Base-by-base conservation (phyloP, 139 green algal species). In the Desmodesmus armatus region DNA sequence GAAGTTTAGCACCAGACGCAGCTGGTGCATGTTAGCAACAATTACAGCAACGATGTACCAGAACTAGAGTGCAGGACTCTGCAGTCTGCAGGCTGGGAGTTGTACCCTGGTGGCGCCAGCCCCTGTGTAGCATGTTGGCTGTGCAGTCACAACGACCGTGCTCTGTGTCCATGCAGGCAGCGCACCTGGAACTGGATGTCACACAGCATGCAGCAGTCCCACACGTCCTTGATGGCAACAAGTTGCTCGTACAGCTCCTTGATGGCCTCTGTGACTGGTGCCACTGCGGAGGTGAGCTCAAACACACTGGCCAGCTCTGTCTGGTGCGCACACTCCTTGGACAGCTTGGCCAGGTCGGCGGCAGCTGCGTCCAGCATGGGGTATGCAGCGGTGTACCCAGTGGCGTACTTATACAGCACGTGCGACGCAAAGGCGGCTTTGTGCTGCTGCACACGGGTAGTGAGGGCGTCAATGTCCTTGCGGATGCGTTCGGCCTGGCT, bases 191-290 rank as follows among this genome's bases (percentile, higher is more conserved):
- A 96, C 86, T 96, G 93, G 53, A 88, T 65, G 84, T 96, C 92
- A 62, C 91, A 94, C 66, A 96, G 82, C 55, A 89, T 81, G n/a
- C 88, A 85, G 25, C 87, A 93, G 84, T 96, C 93, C 94, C 94
- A 97, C 15, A 96, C 91, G 62, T 96, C 92, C 89, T 96, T 96
- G 35, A 94, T 88, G 82, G 94, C 93, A n/a, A 90, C 76, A 49
- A 97, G 87, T 65, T 96, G 92, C 35, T 92, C 90, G 44, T 86
- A 75, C 58, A 88, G 69, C 69, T 93, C 87, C 25, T 87, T 87
- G 27, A 96, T 80, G 3, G 31, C 74, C 44, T 85, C 83, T 15
- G 65, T 84, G 0, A 90, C 71, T 9, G 90, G 90, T 19, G 89
- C 87, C 31, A 91, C 79, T 43, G 80, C 80, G 66, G 72, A 69